Conservation (phyloP, 208 protist genomes). For the Leishmania arabica region DNA sequence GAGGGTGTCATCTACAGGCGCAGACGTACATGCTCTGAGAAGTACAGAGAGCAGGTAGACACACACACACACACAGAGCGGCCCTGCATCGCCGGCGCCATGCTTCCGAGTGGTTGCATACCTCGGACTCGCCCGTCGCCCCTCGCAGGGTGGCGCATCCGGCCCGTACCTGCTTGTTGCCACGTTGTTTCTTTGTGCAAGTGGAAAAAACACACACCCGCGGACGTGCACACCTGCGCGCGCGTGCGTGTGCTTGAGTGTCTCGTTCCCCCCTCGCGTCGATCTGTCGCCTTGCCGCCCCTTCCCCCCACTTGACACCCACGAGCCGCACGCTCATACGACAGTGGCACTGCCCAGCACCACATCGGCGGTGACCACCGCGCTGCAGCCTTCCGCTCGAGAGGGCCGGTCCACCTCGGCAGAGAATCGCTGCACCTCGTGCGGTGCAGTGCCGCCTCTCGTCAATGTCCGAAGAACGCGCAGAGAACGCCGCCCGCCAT, state of each 20-base stretch:
- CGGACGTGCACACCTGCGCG: neutral
- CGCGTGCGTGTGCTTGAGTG: neutral
- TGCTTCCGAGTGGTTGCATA: neutral
- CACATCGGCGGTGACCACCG: neutral
- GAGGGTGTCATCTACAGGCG: neutral
- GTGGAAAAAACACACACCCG: too few species aligned
- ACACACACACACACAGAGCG: neutral
- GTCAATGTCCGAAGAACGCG: neutral
- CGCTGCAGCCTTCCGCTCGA: slow-evolving; percentile 6
- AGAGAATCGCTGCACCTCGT: neutral
- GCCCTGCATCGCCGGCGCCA: neutral
- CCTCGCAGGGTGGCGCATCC: too few species aligned
- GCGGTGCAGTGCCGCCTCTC: neutral
- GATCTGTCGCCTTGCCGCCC: neutral
- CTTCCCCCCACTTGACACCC: neutral
- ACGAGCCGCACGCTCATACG: neutral
- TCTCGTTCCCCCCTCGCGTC: neutral
- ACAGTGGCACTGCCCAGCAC: slow-evolving; percentile 3
- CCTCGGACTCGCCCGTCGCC: neutral
- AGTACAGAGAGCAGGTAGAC: neutral
- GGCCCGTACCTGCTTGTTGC: neutral
- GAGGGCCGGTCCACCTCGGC: slow-evolving; percentile 1
- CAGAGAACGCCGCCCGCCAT: neutral
- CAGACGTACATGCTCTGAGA: neutral
- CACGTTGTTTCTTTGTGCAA: neutral